Evolutionary conservation across 331 rosid genomes (phyloP).

Genomic region (Spiraea crenata): DNA sequence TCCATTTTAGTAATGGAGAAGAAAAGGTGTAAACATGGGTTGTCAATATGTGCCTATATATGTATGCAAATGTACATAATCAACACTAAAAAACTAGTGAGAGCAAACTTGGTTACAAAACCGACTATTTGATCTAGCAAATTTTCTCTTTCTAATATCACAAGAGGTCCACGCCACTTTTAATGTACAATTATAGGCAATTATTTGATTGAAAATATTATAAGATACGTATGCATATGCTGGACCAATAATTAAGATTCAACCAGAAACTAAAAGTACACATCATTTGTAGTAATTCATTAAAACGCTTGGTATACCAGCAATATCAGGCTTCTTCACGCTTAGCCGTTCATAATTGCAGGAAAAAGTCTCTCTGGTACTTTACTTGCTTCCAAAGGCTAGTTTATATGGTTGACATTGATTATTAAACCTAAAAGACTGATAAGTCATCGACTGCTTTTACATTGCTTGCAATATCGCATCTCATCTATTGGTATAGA

Average conservation of each 20-base stretch:
- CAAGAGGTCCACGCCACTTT: too few relatives aligned
- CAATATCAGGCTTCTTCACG: background rate
- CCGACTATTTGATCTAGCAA: too few relatives aligned
- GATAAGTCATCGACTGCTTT: background rate
- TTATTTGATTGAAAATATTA: background rate
- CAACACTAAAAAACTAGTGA: background rate
- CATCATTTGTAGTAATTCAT: background rate
- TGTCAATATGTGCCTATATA: too few relatives aligned
- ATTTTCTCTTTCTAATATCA: too few relatives aligned
- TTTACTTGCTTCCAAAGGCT: conserved; percentile 25
- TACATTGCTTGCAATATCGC: conserved; percentile 17
- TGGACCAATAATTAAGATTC: background rate
- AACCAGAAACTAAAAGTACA: too few relatives aligned
- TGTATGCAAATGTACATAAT: too few relatives aligned
- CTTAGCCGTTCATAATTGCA: conserved; percentile 5
- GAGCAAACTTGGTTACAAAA: too few relatives aligned
- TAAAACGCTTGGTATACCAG: background rate
- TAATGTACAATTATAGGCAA: background rate
- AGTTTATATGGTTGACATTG: background rate
- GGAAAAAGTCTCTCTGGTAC: conserved; percentile 1
- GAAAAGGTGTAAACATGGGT: too few relatives aligned
- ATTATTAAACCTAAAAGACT: conserved; percentile 2
- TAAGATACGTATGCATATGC: background rate
- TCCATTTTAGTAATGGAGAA: too few relatives aligned
- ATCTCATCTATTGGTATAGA: background rate